Conservation (phyloP, 441 rosid genomes). For the Aquilaria agallochum region DNA sequence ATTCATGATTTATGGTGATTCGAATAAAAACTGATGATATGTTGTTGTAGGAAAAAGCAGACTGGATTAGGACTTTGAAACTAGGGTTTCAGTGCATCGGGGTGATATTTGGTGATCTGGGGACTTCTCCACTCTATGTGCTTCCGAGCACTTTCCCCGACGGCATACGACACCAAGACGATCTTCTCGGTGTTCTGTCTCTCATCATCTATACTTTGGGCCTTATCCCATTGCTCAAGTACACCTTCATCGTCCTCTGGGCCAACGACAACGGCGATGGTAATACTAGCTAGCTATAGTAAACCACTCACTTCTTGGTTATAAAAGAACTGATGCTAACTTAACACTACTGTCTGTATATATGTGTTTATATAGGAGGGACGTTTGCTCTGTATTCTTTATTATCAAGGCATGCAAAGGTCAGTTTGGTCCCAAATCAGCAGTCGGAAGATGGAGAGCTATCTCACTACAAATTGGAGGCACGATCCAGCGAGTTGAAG, state of each 20-base stretch:
- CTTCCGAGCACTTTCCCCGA: constrained; percentile 29
- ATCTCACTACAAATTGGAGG: no score
- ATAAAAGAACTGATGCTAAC: no score
- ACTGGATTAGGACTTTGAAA: background rate
- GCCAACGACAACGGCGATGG: constrained; percentile 44
- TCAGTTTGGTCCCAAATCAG: no score
- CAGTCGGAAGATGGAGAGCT: no score
- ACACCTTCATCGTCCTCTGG: constrained; percentile 31
- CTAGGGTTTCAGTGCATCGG: constrained; percentile 39
- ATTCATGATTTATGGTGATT: no score
- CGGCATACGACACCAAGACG: constrained; percentile 25
- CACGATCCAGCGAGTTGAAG: no score
- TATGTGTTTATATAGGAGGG: no score
- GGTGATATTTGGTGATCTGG: constrained; percentile 38
- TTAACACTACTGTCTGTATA: no score
- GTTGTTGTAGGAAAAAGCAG: background rate
- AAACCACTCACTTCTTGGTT: no score
- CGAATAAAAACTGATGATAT: no score
- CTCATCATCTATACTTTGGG: constrained; percentile 33
- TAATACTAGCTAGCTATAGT: background rate
- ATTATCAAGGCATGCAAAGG: no score
- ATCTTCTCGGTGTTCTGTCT: constrained; percentile 36
- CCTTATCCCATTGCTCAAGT: constrained; percentile 36
- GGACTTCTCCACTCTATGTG: constrained; percentile 44
- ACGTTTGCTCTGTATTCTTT: no score